Conservation (phyloP, 106 monocot species). For the Platanthera guangdongensis region DNA sequence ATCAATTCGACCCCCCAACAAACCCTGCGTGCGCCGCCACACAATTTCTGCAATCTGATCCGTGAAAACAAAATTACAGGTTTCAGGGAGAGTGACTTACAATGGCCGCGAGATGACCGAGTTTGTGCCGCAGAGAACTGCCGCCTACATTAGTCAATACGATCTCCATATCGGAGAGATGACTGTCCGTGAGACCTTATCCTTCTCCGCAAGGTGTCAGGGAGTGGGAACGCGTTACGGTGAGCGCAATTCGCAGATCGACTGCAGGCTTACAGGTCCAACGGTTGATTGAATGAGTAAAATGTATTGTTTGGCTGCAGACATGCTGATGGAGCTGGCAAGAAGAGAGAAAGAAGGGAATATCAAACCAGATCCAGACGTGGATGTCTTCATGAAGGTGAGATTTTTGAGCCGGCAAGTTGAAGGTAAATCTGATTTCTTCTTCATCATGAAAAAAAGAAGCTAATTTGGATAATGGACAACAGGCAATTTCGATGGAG, state of each 20-base stretch:
- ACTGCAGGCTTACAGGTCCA: not conserved
- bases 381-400: constrained; percentile 59
- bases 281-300: not conserved
- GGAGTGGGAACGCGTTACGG: constrained; percentile 42
- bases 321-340: constrained; percentile 44
- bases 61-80: constrained; percentile 15
- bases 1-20: not conserved
- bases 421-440: not conserved
- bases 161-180: constrained; percentile 46
- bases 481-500: constrained; percentile 34
- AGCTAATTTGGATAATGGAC: not conserved
- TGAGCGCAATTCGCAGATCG: constrained; percentile 8
- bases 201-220: constrained; percentile 42
- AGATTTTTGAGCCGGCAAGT: not conserved
- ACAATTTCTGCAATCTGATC: not conserved
- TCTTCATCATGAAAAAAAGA: not conserved
- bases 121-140: constrained; percentile 45
- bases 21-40: not conserved
- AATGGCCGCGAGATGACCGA: constrained; percentile 46
- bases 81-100: constrained; percentile 43
- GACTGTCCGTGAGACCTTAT: constrained; percentile 43
- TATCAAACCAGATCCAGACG: constrained; percentile 48
- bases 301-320: constrained; percentile 10
- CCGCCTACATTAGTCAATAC: constrained; percentile 48
- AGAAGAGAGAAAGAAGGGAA: constrained; percentile 44